Base-by-base conservation (phyloP, 495 filamentous ascomycete species). In the Tirmania nivea region DNA sequence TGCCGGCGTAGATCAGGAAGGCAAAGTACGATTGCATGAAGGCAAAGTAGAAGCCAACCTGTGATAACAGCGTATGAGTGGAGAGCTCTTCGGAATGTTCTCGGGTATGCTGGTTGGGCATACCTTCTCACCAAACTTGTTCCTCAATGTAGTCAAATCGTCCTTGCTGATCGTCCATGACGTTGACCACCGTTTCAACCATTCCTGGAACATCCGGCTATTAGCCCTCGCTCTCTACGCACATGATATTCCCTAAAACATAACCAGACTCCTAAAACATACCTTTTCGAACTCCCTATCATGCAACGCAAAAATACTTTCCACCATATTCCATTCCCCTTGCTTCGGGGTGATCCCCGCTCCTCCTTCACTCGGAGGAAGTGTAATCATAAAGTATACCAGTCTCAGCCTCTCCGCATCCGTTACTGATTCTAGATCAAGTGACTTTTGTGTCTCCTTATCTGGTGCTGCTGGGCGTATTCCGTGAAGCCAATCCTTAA, bases 401-500 rank as follows among this genome's bases (percentile, higher is more conserved):
- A 90, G 75, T 49, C 92, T 78, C 34, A 94, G 72, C 10, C 89
- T 77, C 69, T 97, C 90, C 10, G 87, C 87, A 66, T 93, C 85
- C 6, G 78, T 84, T 39, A 92, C 69, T 0, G 87, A 80, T 54
- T 87, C 79, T 12, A 72, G 67, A 37, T 74, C 71, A 48, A 84
- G 67, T 31, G 74, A 73, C 45, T 73, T 69, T 52, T 78, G 70
- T 21, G 79, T 79, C 53, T 87, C 78, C 64, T 78, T 78, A 54
- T 83, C 79, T 1, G 89, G 92, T 34, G 88, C 81, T 14, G 74
- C 72, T 56, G 80, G 72, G 45, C 86, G 80, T 37, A 95, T 81
- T 35, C 90, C 86, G 68, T 88, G 82, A 25, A 96, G 80, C 90
- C 90, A 97, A 70, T 97, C 92, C 61, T 86, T 86, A 49, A 95